Conservation (phyloP, 108 stramenopile species). For the Aurantiochytrium sp. region DNA sequence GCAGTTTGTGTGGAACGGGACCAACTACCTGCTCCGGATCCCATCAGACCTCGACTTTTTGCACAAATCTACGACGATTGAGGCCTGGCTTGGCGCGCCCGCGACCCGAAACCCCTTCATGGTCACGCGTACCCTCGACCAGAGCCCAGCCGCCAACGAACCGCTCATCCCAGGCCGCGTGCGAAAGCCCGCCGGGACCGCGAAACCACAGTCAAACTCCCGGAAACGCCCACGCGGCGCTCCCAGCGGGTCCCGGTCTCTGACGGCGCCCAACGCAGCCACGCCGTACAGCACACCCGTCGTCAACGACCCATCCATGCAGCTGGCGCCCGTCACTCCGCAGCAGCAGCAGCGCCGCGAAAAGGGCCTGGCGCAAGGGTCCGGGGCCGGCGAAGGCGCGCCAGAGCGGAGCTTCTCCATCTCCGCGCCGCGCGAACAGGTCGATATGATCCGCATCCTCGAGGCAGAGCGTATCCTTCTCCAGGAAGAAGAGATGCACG, state of each 20-base stretch:
- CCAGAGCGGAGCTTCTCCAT: neutral
- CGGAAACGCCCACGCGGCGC: neutral
- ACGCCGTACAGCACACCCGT: neutral
- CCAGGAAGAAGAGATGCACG: constrained; percentile 14
- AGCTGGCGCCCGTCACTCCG: neutral
- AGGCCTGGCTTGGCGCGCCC: constrained; percentile 41
- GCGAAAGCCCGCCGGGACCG: neutral
- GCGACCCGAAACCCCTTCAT: constrained; percentile 47
- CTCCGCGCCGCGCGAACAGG: neutral
- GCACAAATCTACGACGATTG: neutral
- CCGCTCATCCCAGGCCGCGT: neutral
- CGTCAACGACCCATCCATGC: neutral
- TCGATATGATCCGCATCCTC: neutral
- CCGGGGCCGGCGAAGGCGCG: no score
- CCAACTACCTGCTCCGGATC: constrained; percentile 51
- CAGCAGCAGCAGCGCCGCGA: neutral
- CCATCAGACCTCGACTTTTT: constrained; percentile 46
- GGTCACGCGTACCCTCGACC: constrained; percentile 40
- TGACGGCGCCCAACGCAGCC: no score
- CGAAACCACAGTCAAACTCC: neutral
- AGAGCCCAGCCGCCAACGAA: neutral
- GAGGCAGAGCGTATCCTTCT: neutral
- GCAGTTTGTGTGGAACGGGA: constrained; percentile 45
- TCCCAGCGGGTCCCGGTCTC: neutral
- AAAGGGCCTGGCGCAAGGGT: no score